phyloP scores from a whole-genome alignment of 2,329 filamentous ascomycete genomes.

The Verticillium nubilum region DNA sequence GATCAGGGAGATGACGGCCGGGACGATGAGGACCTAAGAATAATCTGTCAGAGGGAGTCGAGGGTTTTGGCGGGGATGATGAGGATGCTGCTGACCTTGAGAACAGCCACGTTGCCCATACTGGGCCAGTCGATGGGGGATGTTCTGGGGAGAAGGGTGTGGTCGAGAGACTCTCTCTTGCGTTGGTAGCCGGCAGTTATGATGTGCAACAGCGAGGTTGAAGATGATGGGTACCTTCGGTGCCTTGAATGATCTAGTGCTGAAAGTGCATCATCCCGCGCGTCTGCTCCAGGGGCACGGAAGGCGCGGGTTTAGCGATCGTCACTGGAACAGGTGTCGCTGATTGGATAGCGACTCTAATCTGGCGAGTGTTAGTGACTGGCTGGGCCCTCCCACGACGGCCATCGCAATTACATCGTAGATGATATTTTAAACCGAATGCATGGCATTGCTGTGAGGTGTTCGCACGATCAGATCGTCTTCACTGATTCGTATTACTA shows the following conservation, averaged over 20 bases:
- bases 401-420: neutral
- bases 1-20: conserved; percentile 63
- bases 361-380: neutral
- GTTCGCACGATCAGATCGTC: too few species aligned
- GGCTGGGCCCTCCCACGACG: neutral
- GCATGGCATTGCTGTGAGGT: too few species aligned
- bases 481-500: too few species aligned
- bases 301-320: neutral
- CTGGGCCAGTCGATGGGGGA: conserved; percentile 6
- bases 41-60: conserved; percentile 4
- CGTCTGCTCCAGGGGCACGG: neutral
- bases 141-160: neutral
- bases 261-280: neutral
- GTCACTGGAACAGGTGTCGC: neutral
- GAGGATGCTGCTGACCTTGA: conserved; percentile 29
- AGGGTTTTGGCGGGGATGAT: neutral
- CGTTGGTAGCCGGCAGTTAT: neutral
- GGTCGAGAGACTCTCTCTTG: neutral
- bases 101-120: conserved; percentile 27
- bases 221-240: neutral
- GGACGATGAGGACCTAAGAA: conserved; percentile 61
- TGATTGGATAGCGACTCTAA: neutral
- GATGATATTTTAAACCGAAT: too few species aligned
- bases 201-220: neutral
- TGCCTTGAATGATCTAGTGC: neutral